Evolutionary conservation across 768 basidiomycete species (phyloP), one percentile per base, ranked within the genome.

Genomic region (Mycena olivaceomarginata): DNA sequence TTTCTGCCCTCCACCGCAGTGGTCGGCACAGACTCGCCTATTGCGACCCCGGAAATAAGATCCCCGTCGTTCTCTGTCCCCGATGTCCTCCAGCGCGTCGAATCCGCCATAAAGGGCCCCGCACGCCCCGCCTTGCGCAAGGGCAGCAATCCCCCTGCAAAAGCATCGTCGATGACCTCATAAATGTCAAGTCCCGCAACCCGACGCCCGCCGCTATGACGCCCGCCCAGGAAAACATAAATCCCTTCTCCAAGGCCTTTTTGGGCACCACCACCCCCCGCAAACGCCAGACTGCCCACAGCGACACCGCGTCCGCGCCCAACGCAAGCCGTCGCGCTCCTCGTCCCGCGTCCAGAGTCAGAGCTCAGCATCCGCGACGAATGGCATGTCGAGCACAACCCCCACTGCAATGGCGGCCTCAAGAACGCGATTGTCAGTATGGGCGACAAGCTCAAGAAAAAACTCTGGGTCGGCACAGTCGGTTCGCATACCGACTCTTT

Each of bases 381-480:
- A 41, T 91, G 89, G 88, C 87, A 89, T 67, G 84, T 91, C 75
- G 90, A 90, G 68, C 84, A 85, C 15, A 96, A 96, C 81, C 89
- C 92, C 0, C 94, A 94, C 79, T 93, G 94, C 80, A 97, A 97
- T 79, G 95, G 95, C 18, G 96, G 96, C 12, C 88, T 97, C 66
- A 94, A 94, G 82, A 97, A 97, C 77, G 96, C 96, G 22, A 83
- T 97, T 5, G 90, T 92, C 43, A 94, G 93, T 79, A 91, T 96
- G 66, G 88, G 89, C 53, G 88, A 90, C 13, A 86, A 94, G 63
- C 87, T 90, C 64, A 86, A 83, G 80, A 85, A 85, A 70, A 89
- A 88, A 67, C 77, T 91, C 1, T 92, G 91, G 91, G 91, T 97
- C 22, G 96, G 96, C 22, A 94, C 95, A 0, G 88, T 97, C 46